Percentiles rank a stretch among this genome's conserved stretches.
Evolutionary conservation across 495 filamentous ascomycete species (phyloP).

Genomic region (Glarea lozoyensis): DNA sequence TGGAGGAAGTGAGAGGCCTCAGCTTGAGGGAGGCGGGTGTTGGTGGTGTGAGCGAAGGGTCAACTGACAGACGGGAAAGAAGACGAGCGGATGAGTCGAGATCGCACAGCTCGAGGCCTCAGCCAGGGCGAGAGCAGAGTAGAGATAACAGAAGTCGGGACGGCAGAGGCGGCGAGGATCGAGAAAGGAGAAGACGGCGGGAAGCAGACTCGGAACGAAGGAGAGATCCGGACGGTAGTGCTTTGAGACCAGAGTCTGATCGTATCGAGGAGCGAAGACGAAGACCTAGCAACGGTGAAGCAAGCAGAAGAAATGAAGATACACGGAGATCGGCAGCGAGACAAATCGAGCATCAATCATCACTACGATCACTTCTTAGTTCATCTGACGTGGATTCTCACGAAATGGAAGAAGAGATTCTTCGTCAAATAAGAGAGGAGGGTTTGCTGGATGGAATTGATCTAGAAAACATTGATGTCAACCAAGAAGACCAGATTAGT

Average conservation of each 20-base stretch:
- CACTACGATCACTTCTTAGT: slow-evolving; percentile 73
- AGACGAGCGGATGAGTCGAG: slow-evolving; percentile 37
- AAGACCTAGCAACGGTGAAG: slow-evolving; percentile 14
- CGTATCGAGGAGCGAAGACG: slow-evolving; percentile 26
- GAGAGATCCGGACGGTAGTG: slow-evolving; percentile 23
- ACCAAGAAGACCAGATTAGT: slow-evolving; percentile 77
- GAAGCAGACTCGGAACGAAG: slow-evolving; percentile 22
- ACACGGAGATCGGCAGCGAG: slow-evolving; percentile 27
- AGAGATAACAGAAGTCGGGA: slow-evolving; percentile 20
- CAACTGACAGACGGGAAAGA: slow-evolving; percentile 32
- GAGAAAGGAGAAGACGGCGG: slow-evolving; percentile 26
- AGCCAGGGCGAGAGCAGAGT: slow-evolving; percentile 18
- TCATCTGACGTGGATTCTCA: slow-evolving; percentile 60
- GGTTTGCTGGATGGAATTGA: slow-evolving; percentile 81
- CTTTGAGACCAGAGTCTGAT: slow-evolving; percentile 22
- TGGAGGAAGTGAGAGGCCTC: slow-evolving; percentile 60
- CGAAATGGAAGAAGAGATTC: slow-evolving; percentile 80
- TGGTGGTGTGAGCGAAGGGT: slow-evolving; percentile 25
- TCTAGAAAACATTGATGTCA: slow-evolving; percentile 65
- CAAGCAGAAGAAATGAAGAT: slow-evolving; percentile 26
- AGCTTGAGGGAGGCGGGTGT: slow-evolving; percentile 62
- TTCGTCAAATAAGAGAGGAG: slow-evolving; percentile 81
- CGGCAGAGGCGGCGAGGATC: slow-evolving; percentile 15
- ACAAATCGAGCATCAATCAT: slow-evolving; percentile 77
- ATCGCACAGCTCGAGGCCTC: slow-evolving; percentile 13